Conservation (phyloP, 306 rosid species). For the Astragalus glycyphyllos region DNA sequence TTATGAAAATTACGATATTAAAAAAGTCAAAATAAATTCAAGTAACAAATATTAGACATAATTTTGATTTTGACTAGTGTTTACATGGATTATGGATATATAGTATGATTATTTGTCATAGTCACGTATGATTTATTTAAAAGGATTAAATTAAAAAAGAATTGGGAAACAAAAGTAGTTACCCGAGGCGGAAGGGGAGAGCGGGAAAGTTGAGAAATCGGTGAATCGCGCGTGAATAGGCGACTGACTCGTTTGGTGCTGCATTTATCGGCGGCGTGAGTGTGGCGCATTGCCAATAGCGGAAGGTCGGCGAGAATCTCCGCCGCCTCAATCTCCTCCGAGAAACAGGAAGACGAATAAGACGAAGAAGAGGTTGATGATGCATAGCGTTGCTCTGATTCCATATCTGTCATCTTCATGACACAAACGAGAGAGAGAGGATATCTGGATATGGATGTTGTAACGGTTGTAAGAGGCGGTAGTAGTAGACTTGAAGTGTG, state of each 20-base stretch:
- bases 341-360: slow-evolving; percentile 16
- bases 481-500: too few relatives aligned
- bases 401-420: slow-evolving; percentile 30
- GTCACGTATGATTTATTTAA: neutral
- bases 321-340: slow-evolving; percentile 89
- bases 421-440: neutral
- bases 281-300: slow-evolving; percentile 60
- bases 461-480: slow-evolving; percentile 30
- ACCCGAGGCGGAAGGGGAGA: slow-evolving; percentile 38
- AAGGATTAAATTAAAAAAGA: neutral
- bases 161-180: slow-evolving; percentile 31
- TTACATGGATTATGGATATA: neutral
- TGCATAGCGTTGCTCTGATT: slow-evolving; percentile 38
- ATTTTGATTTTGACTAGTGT: slow-evolving; percentile 14
- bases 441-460: neutral
- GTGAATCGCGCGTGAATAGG: slow-evolving; percentile 57
- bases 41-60: slow-evolving; percentile 8
- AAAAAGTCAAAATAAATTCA: neutral
- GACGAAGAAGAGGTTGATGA: slow-evolving; percentile 35
- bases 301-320: slow-evolving; percentile 89
- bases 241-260: slow-evolving; percentile 47
- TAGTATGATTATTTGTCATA: neutral
- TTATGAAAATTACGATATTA: slow-evolving; percentile 12
- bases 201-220: slow-evolving; percentile 50
- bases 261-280: slow-evolving; percentile 46